phyloP scores from a whole-genome alignment of 2,329 filamentous ascomycete species.

The Sporothrix schenckii region DNA sequence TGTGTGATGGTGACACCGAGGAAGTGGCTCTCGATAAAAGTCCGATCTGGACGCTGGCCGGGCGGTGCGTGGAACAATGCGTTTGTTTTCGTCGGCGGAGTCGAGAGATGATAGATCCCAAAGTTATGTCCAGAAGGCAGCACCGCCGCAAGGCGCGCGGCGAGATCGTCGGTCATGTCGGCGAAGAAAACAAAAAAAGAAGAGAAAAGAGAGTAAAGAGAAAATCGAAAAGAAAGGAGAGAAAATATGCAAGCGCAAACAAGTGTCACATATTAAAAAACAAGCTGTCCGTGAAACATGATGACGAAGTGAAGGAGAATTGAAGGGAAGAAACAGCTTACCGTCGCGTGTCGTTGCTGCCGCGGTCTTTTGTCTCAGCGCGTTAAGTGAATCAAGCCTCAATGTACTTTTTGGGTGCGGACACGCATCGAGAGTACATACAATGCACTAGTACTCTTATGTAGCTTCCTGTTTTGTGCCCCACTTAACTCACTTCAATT shows the following conservation, averaged over 20 bases:
- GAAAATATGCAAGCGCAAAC: background rate
- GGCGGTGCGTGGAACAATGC: slow-evolving; percentile 81
- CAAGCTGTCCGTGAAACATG: background rate
- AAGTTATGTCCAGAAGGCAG: slow-evolving; percentile 62
- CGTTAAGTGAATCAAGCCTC: background rate
- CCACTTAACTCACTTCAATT: too few species aligned
- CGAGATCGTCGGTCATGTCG: slow-evolving; percentile 38
- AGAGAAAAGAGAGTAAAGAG: background rate
- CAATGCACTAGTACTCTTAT: background rate
- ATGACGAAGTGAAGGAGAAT: background rate
- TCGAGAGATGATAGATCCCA: slow-evolving; percentile 83
- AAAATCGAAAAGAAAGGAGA: background rate
- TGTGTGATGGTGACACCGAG: slow-evolving; percentile 54
- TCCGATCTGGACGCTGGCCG: slow-evolving; percentile 70
- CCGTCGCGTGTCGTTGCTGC: slow-evolving; percentile 11
- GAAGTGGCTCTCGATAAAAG: slow-evolving; percentile 85
- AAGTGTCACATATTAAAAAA: background rate
- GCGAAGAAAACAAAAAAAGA: background rate
- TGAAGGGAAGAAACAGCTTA: background rate
- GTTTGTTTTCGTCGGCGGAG: slow-evolving; percentile 72
- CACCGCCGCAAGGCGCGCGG: slow-evolving; percentile 50
- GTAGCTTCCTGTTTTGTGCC: background rate
- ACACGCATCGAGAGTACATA: background rate
- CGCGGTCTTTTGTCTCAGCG: slow-evolving; percentile 20
- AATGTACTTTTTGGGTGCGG: background rate